These are phyloP conservation scores for Lactarius akahatsu DNA, from an alignment of 768 basidiomycete species.

Conservation along the genomic window DNA sequence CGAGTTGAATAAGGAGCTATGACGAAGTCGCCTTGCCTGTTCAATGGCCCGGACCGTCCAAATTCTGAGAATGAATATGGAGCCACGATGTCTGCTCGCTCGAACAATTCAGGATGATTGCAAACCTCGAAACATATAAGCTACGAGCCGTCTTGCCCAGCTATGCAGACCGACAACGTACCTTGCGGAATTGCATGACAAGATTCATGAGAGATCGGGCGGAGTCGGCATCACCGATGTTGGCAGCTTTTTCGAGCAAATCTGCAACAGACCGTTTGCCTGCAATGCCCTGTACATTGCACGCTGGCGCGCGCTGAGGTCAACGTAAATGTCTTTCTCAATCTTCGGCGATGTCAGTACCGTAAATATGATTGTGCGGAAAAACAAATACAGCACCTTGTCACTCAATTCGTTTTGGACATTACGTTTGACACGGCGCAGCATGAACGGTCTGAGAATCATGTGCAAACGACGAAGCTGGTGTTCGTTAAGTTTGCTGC, in stretches of 20 bases:
- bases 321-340: conserved; percentile 92
- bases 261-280: conserved; percentile 91
- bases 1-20: conserved; percentile 81
- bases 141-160: background rate
- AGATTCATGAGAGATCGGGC: conserved; percentile 97
- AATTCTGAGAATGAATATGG: conserved; percentile 89
- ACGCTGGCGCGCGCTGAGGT: conserved; percentile 90
- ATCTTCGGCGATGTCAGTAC: conserved; percentile 54
- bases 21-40: conserved; percentile 85
- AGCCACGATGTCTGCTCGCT: conserved; percentile 92
- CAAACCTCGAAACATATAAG: conserved; percentile 62
- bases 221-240: conserved; percentile 86
- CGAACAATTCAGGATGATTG: conserved; percentile 98
- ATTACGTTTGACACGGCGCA: conserved; percentile 93
- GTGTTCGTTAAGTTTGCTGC: conserved; percentile 89
- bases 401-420: conserved; percentile 99
- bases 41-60: conserved; percentile 76
- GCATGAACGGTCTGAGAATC: conserved; percentile 99
- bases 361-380: background rate
- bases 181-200: conserved; percentile 99
- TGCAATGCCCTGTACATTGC: conserved; percentile 85
- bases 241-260: conserved; percentile 88
- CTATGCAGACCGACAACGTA: conserved; percentile 34
- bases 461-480: conserved; percentile 94
- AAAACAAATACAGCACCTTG: conserved; percentile 58